A percentile compares a stretch with the other conserved stretches of the same genome.
These are phyloP conservation scores for Ogataea pignaliae DNA, from an alignment of 805 yeast genomes.

Conservation along the genomic window DNA sequence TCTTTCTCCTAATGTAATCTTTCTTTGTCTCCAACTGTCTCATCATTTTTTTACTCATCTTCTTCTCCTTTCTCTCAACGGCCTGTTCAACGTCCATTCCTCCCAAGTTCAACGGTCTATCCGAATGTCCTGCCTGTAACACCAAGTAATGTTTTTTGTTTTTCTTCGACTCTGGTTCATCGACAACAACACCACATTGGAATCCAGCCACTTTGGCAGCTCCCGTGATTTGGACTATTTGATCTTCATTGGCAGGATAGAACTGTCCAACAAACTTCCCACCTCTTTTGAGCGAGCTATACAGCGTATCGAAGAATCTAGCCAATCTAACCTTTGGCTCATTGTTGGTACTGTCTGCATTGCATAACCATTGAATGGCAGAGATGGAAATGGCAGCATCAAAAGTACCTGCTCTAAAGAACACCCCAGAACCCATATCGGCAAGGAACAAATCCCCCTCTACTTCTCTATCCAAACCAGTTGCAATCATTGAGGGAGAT, in stretches of 20 bases:
- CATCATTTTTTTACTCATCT: constrained; percentile 40
- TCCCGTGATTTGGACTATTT: constrained; percentile 67
- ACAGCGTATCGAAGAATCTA: constrained; percentile 82
- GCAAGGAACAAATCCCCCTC: constrained; percentile 91
- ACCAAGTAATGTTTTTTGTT: constrained; percentile 90
- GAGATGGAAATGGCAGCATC: constrained; percentile 95
- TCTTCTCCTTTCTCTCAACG: constrained; percentile 31
- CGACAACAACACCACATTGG: constrained; percentile 92
- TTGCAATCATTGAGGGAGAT: constrained; percentile 92
- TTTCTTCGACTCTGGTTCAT: constrained; percentile 88
- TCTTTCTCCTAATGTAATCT: constrained; percentile 84
- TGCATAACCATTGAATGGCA: constrained; percentile 97
- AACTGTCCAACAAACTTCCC: constrained; percentile 98
- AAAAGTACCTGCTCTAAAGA: constrained; percentile 92
- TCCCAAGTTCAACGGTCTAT: constrained; percentile 66
- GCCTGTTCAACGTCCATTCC: constrained; percentile 80
- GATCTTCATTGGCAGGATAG: constrained; percentile 87
- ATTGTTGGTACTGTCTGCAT: constrained; percentile 78
- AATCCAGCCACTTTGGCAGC: constrained; percentile 95
- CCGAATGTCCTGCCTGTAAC: constrained; percentile 79
- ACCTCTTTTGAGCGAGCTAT: constrained; percentile 82
- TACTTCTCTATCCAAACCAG: constrained; percentile 85
- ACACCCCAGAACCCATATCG: constrained; percentile 92
- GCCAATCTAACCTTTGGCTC: constrained; percentile 82
- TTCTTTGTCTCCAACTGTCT: constrained; percentile 68